Evolutionary conservation across 2,329 filamentous ascomycete genomes (phyloP), one percentile per base, ranked within the genome.

Genomic region (Sarocladium kiliense): DNA sequence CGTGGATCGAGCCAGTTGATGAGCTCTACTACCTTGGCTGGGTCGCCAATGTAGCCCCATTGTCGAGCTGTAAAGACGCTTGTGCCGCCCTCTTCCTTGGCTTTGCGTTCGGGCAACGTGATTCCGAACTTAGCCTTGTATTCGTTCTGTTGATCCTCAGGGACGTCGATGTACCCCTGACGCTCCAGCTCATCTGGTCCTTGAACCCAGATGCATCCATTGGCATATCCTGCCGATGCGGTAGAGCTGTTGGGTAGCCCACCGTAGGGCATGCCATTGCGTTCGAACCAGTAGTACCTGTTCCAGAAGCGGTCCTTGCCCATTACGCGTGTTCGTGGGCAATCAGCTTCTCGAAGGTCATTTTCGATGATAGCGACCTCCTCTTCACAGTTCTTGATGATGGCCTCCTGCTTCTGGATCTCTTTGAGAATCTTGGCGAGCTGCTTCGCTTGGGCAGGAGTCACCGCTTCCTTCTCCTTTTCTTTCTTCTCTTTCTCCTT

Each of bases 231-330:
- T 21, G 93, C 91, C 45, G 85, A 79, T 1, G 91, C 88, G 1
- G 93, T 97, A 16, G 92, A 97, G 69, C 91, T 96, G 60, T 82
- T 84, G 0, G 92, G 92, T 55, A 97, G 78, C 3, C 94, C 94
- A 30, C 81, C 91, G 65, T 93, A 96, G 0, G 94, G 94, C 92
- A 97, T 97, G 23, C 92, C 94, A 65, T 97, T 99, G 59, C 93
- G 87, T 72, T 99, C 94, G 69, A 97, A 97, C 93, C 94, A 99
- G 77, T 95, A 97, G 72, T 97, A 99, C 54, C 93, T 85, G 71
- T 99, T 97, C 85, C 93, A 96, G 77, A 96, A 99, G 44, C 94
- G 85, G 71, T 99, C 94, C 68, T 94, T 93, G 58, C 94, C 94
- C 25, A 99, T 78, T 18, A 93, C 85, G 59, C 90, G 86, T 18